Evolutionary conservation across 176 grass and related monocot species (phyloP), one percentile per base, ranked within the genome.

Genomic region (Carex kokanica): DNA sequence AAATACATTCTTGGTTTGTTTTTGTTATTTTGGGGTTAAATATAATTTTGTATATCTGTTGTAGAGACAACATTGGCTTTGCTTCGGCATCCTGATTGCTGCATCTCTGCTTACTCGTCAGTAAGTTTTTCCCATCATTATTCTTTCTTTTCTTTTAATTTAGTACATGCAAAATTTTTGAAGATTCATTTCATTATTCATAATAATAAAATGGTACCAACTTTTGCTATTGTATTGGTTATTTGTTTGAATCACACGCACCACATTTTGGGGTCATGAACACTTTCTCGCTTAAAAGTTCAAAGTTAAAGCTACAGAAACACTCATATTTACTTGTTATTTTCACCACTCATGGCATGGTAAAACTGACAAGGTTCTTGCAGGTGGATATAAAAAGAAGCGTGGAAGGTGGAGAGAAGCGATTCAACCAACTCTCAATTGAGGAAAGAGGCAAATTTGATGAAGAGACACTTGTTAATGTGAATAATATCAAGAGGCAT

Each of bases 361-460:
- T 12, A 25, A 47, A 75, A 53, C 71, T 72, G 18, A 38, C 29
- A 41, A 20, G 68, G 62, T 68, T 78, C 82, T 88, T 74, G 5
- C 81, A 99, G 96, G 96, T 95, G 80, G 93, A 95, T 89, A 84
- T 92, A 54, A 99, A 99, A 86, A 72, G 89, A 88, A 99, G 93
- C 36, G 80, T 95, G 29, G 93, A 99, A 72, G 89, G 87, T 83
- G 96, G 96, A 2, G 96, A 99, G 89, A 99, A 92, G 80, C 89
- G 91, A 62, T 99, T 99, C 62, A 95, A 95, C 91, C 89, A 99
- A 81, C 86, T 99, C 53, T 99, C 96, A 69, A 95, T 99, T 86
- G 96, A 99, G 81, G 96, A 99, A 86, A 86, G 96, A 64, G 96
- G 96, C 60, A 95, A 99, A 78, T 99, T 99, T 89, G 96, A 99